Percentiles rank a stretch among this genome's conserved stretches.
These are phyloP conservation scores for Cubamyces lactineus DNA, from an alignment of 768 basidiomycete genomes.

Conservation along the genomic window DNA sequence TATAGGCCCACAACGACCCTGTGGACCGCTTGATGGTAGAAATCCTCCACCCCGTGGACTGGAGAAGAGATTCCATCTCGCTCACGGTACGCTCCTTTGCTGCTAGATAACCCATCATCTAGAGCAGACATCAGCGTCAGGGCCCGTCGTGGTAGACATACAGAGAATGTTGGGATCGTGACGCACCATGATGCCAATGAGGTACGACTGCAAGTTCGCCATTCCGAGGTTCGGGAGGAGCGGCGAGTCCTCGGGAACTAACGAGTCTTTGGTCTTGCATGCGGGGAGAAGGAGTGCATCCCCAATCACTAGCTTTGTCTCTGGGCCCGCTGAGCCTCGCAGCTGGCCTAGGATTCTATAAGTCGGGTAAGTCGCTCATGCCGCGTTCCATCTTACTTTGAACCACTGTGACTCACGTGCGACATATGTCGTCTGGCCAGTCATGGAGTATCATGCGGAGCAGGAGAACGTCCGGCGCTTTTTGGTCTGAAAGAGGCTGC, in stretches of 20 bases:
- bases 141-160: background rate
- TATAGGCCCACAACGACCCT: constrained; percentile 70
- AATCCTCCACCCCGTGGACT: constrained; percentile 70
- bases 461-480: constrained; percentile 18
- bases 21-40: constrained; percentile 57
- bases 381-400: too few relatives aligned
- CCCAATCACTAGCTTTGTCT: constrained; percentile 21
- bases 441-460: constrained; percentile 19
- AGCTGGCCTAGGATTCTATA: constrained; percentile 14
- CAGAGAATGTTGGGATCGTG: background rate
- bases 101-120: constrained; percentile 73
- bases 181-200: constrained; percentile 10
- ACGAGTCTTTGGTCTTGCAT: constrained; percentile 10
- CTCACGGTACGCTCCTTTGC: constrained; percentile 68
- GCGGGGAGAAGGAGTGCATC: constrained; percentile 18
- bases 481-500: constrained; percentile 39
- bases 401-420: constrained; percentile 15
- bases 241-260: constrained; percentile 8
- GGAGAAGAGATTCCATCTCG: constrained; percentile 56
- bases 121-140: background rate
- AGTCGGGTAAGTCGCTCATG: constrained; percentile 49
- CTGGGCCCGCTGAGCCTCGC: constrained; percentile 8
- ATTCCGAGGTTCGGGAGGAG: constrained; percentile 18
- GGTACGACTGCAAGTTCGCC: constrained; percentile 8
- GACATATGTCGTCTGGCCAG: constrained; percentile 21